Conservation (phyloP, 2,329 filamentous ascomycete species). For the Ambrosiella beaveri region DNA sequence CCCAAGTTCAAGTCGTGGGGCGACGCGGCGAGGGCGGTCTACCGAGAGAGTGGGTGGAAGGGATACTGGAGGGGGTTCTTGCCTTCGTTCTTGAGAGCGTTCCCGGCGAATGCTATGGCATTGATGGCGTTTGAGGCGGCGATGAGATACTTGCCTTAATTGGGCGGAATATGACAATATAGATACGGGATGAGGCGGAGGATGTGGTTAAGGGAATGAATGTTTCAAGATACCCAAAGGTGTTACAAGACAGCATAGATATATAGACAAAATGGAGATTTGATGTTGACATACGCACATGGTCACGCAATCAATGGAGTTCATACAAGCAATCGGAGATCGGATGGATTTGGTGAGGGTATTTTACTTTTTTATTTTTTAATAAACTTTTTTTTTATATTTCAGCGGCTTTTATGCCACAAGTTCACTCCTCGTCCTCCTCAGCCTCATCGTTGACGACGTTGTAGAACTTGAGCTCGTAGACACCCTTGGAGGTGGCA, state of each 20-base stretch:
- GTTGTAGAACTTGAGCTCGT: constrained; percentile 99
- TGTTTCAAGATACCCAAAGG: not conserved
- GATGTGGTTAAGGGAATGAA: not conserved
- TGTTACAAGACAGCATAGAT: not conserved
- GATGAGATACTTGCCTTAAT: constrained; percentile 47
- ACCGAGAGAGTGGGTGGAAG: constrained; percentile 53
- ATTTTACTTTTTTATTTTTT: constrained; percentile 5
- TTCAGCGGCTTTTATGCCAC: constrained; percentile 4
- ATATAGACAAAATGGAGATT: not conserved
- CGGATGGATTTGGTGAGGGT: not conserved
- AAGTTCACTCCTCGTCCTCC: constrained; percentile 89
- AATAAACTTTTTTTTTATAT: constrained; percentile 12
- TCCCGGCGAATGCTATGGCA: constrained; percentile 90
- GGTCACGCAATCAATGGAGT: not conserved
- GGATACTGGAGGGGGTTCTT: constrained; percentile 90
- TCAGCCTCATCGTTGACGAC: constrained; percentile 96
- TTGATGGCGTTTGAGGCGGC: constrained; percentile 85
- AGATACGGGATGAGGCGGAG: not conserved
- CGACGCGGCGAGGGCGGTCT: constrained; percentile 63
- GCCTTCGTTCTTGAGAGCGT: constrained; percentile 83
- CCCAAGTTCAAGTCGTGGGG: constrained; percentile 59
- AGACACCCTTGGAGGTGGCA: constrained; percentile 92
- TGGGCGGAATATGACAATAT: no score
- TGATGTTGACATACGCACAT: not conserved
- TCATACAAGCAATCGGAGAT: not conserved